Percentiles rank a stretch among this genome's conserved stretches.
These are phyloP conservation scores for Candida caryicola DNA, from an alignment of 805 yeast genomes.

Conservation along the genomic window DNA sequence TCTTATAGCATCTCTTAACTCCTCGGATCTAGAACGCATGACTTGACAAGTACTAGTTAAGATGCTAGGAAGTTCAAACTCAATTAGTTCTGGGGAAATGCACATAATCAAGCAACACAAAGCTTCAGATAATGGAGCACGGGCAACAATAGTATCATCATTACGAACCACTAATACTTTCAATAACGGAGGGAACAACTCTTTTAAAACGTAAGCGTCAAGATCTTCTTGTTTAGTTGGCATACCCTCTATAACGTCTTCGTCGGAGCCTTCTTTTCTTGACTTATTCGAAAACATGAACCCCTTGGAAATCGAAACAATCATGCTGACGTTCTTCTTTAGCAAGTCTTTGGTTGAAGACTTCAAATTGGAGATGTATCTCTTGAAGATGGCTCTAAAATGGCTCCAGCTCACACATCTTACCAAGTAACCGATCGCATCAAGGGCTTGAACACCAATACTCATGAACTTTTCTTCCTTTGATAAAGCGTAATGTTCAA, in stretches of 20 bases:
- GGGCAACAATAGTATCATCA: conserved; percentile 70
- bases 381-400: conserved; percentile 66
- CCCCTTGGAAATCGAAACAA: conserved; percentile 56
- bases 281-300: conserved; percentile 34
- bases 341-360: conserved; percentile 38
- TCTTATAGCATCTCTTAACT: conserved; percentile 81
- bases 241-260: conserved; percentile 21
- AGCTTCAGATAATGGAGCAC: conserved; percentile 83
- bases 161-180: conserved; percentile 61
- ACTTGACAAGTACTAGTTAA: conserved; percentile 87
- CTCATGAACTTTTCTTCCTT: conserved; percentile 56
- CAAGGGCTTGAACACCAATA: conserved; percentile 63
- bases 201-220: conserved; percentile 47
- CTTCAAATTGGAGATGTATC: conserved; percentile 55
- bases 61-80: conserved; percentile 70
- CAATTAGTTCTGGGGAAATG: conserved; percentile 54
- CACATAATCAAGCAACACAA: conserved; percentile 64
- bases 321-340: conserved; percentile 56
- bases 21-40: conserved; percentile 80
- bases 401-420: conserved; percentile 72
- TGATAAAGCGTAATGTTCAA: conserved; percentile 73
- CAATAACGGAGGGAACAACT: conserved; percentile 59
- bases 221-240: conserved; percentile 26
- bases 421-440: conserved; percentile 58
- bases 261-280: conserved; percentile 10